These are phyloP conservation scores for Penicillium griseofulvum DNA, from an alignment of 2,329 filamentous ascomycete genomes.

Conservation along the genomic window DNA sequence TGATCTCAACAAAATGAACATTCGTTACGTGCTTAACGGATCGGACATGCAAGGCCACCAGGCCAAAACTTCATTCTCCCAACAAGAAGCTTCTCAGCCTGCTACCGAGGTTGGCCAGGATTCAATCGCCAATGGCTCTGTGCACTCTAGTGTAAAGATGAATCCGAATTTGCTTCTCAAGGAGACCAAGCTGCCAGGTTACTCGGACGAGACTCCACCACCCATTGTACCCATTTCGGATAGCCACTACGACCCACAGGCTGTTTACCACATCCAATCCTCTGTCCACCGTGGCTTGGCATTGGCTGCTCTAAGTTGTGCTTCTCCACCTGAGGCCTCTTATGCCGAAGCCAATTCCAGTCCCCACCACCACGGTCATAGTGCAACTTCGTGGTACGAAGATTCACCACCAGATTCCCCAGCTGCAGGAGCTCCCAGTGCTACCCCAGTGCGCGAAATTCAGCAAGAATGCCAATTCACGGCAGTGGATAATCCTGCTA, in stretches of 20 bases:
- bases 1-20: neutral
- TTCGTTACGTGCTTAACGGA: neutral
- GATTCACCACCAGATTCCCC: neutral
- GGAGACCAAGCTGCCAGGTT: neutral
- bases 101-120: neutral
- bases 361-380: neutral
- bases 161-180: neutral
- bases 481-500: neutral
- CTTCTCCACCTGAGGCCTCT: neutral
- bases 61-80: neutral
- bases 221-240: neutral
- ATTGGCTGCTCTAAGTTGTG: neutral
- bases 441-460: neutral
- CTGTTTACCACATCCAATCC: neutral
- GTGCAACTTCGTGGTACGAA: neutral
- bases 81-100: neutral
- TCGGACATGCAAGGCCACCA: neutral
- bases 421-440: neutral
- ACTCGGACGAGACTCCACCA: neutral
- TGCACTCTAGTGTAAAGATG: neutral
- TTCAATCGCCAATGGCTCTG: neutral
- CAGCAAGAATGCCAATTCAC: neutral
- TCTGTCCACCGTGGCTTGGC: neutral
- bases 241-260: neutral
- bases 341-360: neutral